Conservation (phyloP, 1,139 yeast species). For the Magnusiomyces starmeri region DNA sequence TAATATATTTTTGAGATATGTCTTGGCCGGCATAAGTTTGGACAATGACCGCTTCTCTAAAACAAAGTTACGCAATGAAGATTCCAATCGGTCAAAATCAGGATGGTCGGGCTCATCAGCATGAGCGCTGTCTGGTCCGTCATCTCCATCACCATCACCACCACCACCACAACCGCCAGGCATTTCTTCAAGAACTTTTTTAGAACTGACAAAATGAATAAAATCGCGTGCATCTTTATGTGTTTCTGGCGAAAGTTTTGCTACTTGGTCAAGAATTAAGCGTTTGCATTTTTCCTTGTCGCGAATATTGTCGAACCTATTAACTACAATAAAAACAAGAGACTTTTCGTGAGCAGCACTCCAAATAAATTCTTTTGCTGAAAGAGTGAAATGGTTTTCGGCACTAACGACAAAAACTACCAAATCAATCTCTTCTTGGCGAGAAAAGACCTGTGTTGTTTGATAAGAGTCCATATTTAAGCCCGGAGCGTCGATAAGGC, state of each 20-base stretch:
- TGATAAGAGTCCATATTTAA: slow-evolving; percentile 87
- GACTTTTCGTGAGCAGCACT: slow-evolving; percentile 90
- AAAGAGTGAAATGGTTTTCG: slow-evolving; percentile 88
- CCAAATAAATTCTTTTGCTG: slow-evolving; percentile 89
- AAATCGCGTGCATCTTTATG: slow-evolving; percentile 79
- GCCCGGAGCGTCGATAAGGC: slow-evolving; percentile 95
- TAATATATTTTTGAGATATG: slow-evolving; percentile 62
- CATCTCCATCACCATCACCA: slow-evolving; percentile 36
- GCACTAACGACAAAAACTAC: slow-evolving; percentile 96
- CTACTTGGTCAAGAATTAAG: slow-evolving; percentile 80
- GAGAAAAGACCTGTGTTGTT: slow-evolving; percentile 89
- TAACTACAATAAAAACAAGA: slow-evolving; percentile 87
- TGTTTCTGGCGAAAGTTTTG: slow-evolving; percentile 81
- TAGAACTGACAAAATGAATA: slow-evolving; percentile 87
- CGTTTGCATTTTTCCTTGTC: slow-evolving; percentile 73
- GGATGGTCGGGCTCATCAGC: slow-evolving; percentile 37
- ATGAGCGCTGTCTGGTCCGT: slow-evolving; percentile 30
- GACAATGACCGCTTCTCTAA: slow-evolving; percentile 85
- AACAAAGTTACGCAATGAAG: slow-evolving; percentile 76
- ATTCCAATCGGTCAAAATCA: slow-evolving; percentile 78
- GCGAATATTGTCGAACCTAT: slow-evolving; percentile 76
- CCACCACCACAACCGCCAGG: slow-evolving; percentile 36
- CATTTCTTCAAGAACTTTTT: slow-evolving; percentile 32
- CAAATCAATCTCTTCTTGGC: slow-evolving; percentile 95
- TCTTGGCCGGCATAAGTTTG: slow-evolving; percentile 87